phyloP scores from a whole-genome alignment of 345 rosid species.

The Salix brachista region DNA sequence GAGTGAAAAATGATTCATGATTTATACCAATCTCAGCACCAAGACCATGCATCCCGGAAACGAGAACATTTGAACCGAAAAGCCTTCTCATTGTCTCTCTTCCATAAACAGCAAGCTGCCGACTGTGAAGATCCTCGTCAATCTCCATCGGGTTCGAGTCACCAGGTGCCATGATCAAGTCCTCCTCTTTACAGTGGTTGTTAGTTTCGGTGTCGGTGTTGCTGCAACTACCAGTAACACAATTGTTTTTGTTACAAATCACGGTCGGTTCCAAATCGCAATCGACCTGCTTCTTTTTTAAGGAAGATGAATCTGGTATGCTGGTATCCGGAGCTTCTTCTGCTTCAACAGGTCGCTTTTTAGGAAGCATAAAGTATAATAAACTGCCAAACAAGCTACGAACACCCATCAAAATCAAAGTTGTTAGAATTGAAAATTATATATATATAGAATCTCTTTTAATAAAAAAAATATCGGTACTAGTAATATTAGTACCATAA shows the following conservation, averaged over 20 bases:
- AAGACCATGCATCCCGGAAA: conserved; percentile 92
- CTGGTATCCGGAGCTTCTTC: conserved; percentile 28
- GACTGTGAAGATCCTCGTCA: conserved; percentile 96
- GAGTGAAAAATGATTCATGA: neutral
- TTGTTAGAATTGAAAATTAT: conserved; percentile 18
- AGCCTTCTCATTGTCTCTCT: conserved; percentile 97
- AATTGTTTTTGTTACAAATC: conserved; percentile 3
- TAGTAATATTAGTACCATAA: conserved; percentile 20
- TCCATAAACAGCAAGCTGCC: conserved; percentile 99
- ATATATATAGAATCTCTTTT: neutral
- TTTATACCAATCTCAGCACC: conserved; percentile 91
- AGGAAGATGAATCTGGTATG: conserved; percentile 32
- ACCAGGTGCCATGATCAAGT: conserved; percentile 64
- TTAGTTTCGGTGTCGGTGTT: conserved; percentile 13
- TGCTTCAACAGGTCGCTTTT: conserved; percentile 69
- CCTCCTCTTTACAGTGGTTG: conserved; percentile 18
- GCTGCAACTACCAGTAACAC: neutral
- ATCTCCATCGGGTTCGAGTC: conserved; percentile 65
- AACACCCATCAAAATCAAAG: conserved; percentile 37
- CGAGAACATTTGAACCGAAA: conserved; percentile 80
- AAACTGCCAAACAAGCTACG: conserved; percentile 51
- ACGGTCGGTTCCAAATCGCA: conserved; percentile 23
- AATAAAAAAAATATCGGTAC: conserved; percentile 23
- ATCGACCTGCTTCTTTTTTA: conserved; percentile 59
- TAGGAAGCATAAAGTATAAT: conserved; percentile 91